Conservation (phyloP, 1,284 basidiomycete species). For the Ustilago lituana region DNA sequence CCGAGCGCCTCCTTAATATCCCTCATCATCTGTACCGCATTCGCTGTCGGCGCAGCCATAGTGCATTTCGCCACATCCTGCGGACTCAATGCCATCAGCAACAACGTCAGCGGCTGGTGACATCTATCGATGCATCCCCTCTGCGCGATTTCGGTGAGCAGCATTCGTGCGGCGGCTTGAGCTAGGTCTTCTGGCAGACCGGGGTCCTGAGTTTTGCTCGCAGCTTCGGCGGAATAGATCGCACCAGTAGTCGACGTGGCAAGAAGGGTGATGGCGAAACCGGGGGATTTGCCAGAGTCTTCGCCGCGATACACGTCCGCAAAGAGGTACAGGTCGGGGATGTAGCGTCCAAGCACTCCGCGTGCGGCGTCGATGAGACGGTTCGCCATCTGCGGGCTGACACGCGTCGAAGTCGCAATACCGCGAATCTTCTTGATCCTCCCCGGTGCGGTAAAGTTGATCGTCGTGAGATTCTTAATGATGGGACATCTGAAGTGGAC, state of each 20-base stretch:
- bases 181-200: constrained; percentile 91
- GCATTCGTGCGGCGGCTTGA: constrained; percentile 77
- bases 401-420: constrained; percentile 79
- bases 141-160: constrained; percentile 80
- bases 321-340: constrained; percentile 97
- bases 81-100: constrained; percentile 93
- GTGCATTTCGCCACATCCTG: constrained; percentile 92
- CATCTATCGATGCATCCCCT: constrained; percentile 91
- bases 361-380: constrained; percentile 94
- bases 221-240: constrained; percentile 85
- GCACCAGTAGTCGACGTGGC: constrained; percentile 91
- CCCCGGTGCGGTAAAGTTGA: constrained; percentile 90
- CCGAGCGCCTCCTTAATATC: constrained; percentile 86
- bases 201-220: constrained; percentile 71
- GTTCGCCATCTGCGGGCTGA: constrained; percentile 96
- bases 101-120: constrained; percentile 86
- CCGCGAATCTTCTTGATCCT: constrained; percentile 94
- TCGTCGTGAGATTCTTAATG: constrained; percentile 80
- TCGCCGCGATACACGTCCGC: constrained; percentile 98
- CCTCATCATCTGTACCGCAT: constrained; percentile 86
- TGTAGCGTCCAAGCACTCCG: constrained; percentile 91
- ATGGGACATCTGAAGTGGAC: constrained; percentile 91
- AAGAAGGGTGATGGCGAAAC: constrained; percentile 89
- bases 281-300: constrained; percentile 96
- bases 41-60: constrained; percentile 79